These are phyloP conservation scores for Psilocybe tampanensis DNA, from an alignment of 768 basidiomycete species.

Conservation along the genomic window DNA sequence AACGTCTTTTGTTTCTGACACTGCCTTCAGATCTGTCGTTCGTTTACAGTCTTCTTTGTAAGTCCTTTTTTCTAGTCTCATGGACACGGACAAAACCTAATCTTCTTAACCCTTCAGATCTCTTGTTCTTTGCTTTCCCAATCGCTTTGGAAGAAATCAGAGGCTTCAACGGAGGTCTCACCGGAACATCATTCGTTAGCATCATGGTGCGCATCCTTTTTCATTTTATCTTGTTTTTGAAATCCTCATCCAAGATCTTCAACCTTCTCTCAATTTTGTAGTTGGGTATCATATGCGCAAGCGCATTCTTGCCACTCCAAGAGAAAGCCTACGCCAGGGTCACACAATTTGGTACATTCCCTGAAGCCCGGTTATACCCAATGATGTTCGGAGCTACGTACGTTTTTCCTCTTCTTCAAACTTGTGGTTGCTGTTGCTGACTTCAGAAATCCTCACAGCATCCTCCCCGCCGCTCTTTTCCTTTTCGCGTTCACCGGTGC, in stretches of 20 bases:
- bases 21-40: constrained; percentile 39
- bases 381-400: constrained; percentile 44
- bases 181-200: constrained; percentile 45
- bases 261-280: constrained; percentile 8
- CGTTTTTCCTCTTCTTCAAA: constrained; percentile 10
- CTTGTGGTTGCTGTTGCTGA: not conserved
- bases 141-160: constrained; percentile 42
- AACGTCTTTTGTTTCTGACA: not conserved
- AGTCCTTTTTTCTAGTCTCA: constrained; percentile 1
- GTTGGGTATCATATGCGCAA: constrained; percentile 37
- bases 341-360: constrained; percentile 38
- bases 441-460: constrained; percentile 16
- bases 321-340: constrained; percentile 33
- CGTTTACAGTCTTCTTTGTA: constrained; percentile 43
- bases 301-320: constrained; percentile 33
- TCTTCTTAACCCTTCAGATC: constrained; percentile 21
- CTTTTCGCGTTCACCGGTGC: constrained; percentile 48
- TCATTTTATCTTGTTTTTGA: not conserved
- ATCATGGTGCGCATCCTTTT: constrained; percentile 35
- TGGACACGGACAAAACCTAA: not conserved
- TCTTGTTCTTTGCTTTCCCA: constrained; percentile 47
- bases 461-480: constrained; percentile 43
- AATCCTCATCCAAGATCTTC: not conserved
- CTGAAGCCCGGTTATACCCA: constrained; percentile 44
- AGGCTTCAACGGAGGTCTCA: constrained; percentile 40